Conservation (phyloP, 2,329 filamentous ascomycete species). For the Ophiostoma sp. region DNA sequence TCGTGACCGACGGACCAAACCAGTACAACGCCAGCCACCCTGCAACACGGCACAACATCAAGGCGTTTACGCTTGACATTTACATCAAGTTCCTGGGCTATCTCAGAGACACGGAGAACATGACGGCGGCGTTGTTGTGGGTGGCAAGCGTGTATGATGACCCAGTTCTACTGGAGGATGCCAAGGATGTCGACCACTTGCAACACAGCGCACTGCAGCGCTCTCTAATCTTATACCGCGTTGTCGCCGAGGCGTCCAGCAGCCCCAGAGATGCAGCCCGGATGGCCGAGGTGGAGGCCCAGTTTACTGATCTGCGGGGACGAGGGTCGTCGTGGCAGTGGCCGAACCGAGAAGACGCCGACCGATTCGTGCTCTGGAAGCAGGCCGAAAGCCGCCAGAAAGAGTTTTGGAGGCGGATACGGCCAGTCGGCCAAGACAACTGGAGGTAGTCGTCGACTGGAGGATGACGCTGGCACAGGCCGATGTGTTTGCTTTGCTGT, state of each 20-base stretch:
- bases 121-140: constrained; percentile 55
- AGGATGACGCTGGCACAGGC: too few relatives aligned
- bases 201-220: constrained; percentile 33
- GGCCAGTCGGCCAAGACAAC: constrained; percentile 15
- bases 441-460: too few relatives aligned
- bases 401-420: constrained; percentile 25
- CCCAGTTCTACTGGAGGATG: constrained; percentile 33
- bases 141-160: constrained; percentile 45
- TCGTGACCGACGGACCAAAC: constrained; percentile 26
- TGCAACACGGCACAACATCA: constrained; percentile 39
- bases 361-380: constrained; percentile 32
- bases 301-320: neutral
- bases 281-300: neutral
- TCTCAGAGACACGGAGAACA: constrained; percentile 53
- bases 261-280: neutral
- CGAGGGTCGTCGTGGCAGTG: constrained; percentile 32
- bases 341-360: constrained; percentile 35
- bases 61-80: constrained; percentile 46
- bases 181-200: constrained; percentile 35
- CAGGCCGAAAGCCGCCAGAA: constrained; percentile 19
- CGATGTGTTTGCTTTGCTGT: too few relatives aligned
- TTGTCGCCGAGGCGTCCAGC: constrained; percentile 34
- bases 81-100: constrained; percentile 61
- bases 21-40: constrained; percentile 11
- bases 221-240: constrained; percentile 39